A percentile compares a stretch with the other conserved stretches of the same genome.
phyloP scores from a whole-genome alignment of 306 rosid species.

The Abrus pulchellus region DNA sequence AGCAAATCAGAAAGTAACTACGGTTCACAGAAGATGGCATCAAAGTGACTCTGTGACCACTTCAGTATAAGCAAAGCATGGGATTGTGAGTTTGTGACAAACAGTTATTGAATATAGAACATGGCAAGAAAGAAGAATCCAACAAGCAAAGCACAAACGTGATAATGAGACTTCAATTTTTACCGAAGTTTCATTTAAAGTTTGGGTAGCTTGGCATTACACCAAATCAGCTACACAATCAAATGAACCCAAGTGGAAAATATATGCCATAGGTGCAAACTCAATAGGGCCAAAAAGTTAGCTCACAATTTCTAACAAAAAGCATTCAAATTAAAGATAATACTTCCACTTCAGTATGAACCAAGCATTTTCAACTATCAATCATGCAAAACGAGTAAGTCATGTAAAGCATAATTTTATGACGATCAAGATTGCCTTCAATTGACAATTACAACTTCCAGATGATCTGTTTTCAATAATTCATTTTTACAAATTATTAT shows the following conservation, averaged over 20 bases:
- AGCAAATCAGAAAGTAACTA: background rate
- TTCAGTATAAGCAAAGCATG: background rate
- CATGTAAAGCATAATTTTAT: background rate
- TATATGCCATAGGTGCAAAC: background rate
- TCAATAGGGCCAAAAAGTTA: background rate
- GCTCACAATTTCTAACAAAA: background rate
- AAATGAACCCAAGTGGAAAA: background rate
- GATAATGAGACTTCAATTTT: background rate
- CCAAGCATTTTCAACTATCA: background rate
- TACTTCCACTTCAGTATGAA: background rate
- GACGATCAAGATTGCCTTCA: conserved; percentile 3
- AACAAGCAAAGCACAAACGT: conserved; percentile 13
- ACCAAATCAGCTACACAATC: background rate
- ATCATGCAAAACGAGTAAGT: conserved; percentile 1
- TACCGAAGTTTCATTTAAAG: background rate
- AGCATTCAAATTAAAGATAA: conserved; percentile 2
- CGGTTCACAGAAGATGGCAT: background rate
- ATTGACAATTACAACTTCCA: background rate
- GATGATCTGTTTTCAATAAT: background rate
- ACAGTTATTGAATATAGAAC: background rate
- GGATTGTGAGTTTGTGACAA: background rate
- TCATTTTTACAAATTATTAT: background rate
- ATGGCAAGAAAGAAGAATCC: background rate
- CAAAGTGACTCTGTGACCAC: background rate
- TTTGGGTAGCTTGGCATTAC: background rate